Percentiles rank a stretch among this genome's conserved stretches.
Evolutionary conservation across 805 yeast species (phyloP).

Genomic region (Kodamaea kaohsiungensis): DNA sequence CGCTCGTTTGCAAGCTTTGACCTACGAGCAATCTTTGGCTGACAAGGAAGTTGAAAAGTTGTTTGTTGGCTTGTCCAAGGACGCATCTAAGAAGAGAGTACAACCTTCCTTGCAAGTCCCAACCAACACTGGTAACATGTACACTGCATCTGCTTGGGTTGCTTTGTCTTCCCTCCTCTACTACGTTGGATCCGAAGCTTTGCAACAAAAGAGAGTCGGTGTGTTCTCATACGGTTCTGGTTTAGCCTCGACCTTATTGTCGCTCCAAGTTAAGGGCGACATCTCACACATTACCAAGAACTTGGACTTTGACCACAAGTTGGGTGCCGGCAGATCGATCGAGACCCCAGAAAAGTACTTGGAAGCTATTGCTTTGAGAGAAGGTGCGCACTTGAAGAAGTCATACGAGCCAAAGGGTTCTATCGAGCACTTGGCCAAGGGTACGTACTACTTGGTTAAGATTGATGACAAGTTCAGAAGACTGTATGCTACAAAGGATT

Average conservation of each 20-base stretch:
- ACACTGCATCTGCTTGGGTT: slow-evolving; percentile 91
- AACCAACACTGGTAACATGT: slow-evolving; percentile 97
- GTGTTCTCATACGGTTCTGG: slow-evolving; percentile 98
- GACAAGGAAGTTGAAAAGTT: slow-evolving; percentile 85
- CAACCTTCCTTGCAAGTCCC: slow-evolving; percentile 82
- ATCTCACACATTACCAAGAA: slow-evolving; percentile 61
- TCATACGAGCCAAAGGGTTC: slow-evolving; percentile 77
- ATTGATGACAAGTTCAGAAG: slow-evolving; percentile 91
- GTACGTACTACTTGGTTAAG: slow-evolving; percentile 80
- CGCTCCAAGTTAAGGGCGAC: slow-evolving; percentile 81
- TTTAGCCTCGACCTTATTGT: slow-evolving; percentile 86
- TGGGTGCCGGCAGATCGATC: slow-evolving; percentile 60
- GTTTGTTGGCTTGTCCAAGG: slow-evolving; percentile 77
- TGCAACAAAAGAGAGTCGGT: slow-evolving; percentile 85
- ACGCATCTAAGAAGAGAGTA: slow-evolving; percentile 64
- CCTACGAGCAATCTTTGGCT: slow-evolving; percentile 75
- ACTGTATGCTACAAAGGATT: slow-evolving; percentile 68
- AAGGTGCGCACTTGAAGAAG: slow-evolving; percentile 83
- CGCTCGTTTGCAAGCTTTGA: slow-evolving; percentile 49
- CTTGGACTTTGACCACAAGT: slow-evolving; percentile 67
- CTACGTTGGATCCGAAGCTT: slow-evolving; percentile 69
- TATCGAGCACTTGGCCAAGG: slow-evolving; percentile 66
- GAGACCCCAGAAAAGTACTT: slow-evolving; percentile 82
- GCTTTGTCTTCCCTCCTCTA: slow-evolving; percentile 79
- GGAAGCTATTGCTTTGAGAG: slow-evolving; percentile 80